phyloP scores from a whole-genome alignment of 352 stramenopile genomes.

The Phytophthora europaea region DNA sequence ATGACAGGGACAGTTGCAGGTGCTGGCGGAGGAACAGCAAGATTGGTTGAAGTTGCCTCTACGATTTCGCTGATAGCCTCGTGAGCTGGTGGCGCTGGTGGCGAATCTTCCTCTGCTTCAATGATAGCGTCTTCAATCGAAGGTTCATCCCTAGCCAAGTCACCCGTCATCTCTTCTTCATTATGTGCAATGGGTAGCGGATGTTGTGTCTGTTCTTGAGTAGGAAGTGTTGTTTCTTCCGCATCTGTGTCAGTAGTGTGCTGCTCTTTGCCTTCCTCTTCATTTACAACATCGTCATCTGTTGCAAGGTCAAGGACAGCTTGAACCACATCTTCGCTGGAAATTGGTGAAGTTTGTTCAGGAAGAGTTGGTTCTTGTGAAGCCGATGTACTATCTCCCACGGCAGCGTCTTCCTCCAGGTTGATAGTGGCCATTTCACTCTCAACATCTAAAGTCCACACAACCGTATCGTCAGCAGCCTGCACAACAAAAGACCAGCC shows the following conservation, averaged over 20 bases:
- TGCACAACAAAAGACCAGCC: not conserved
- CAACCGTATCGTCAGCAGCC: too few species aligned
- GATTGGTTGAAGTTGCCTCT: not conserved
- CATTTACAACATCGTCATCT: not conserved
- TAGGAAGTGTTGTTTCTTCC: not conserved
- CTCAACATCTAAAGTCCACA: slow-evolving; percentile 3
- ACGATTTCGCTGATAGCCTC: slow-evolving; percentile 3
- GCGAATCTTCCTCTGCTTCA: slow-evolving; percentile 3
- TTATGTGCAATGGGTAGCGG: not conserved
- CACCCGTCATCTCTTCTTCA: not conserved
- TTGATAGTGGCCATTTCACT: not conserved
- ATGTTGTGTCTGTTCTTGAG: not conserved
- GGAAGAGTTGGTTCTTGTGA: not conserved
- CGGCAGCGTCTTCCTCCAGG: not conserved
- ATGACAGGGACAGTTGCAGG: slow-evolving; percentile 26
- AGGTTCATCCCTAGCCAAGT: not conserved
- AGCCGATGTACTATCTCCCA: not conserved
- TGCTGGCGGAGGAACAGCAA: slow-evolving; percentile 27
- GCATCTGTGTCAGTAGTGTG: not conserved
- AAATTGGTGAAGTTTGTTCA: not conserved
- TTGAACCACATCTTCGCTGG: slow-evolving; percentile 27
- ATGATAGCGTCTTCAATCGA: not conserved
- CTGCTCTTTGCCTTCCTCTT: not conserved
- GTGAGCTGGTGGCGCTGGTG: not conserved
- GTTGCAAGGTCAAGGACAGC: slow-evolving; percentile 32